These are phyloP conservation scores for Phylloboletellus chloephorus DNA, from an alignment of 1,284 basidiomycete genomes.

Conservation along the genomic window DNA sequence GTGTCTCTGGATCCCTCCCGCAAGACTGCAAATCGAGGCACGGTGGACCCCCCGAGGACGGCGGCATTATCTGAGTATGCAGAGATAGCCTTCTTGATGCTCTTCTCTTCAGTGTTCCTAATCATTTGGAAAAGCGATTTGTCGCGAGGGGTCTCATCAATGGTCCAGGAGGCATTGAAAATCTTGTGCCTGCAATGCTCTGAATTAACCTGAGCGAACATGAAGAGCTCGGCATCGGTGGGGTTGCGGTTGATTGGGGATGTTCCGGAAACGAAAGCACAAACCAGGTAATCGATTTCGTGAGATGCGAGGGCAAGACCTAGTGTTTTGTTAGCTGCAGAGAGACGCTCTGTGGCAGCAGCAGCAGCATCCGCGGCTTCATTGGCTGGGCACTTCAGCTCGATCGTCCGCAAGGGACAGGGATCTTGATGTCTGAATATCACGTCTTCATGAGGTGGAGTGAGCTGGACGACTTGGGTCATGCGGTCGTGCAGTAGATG, in stretches of 20 bases:
- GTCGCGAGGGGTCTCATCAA: constrained; percentile 68
- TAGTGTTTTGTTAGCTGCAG: constrained; percentile 75
- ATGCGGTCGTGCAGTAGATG: constrained; percentile 89
- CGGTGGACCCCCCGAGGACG: constrained; percentile 79
- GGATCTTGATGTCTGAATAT: constrained; percentile 74
- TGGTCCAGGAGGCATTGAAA: constrained; percentile 96
- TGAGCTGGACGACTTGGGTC: constrained; percentile 76
- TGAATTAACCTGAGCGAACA: constrained; percentile 99
- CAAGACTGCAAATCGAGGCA: constrained; percentile 77
- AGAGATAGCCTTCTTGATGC: constrained; percentile 78
- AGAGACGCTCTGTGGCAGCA: constrained; percentile 54
- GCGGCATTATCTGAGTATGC: constrained; percentile 99
- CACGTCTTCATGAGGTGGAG: constrained; percentile 52
- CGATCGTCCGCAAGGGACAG: constrained; percentile 67
- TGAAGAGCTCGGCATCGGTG: constrained; percentile 97
- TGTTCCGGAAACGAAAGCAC: constrained; percentile 75
- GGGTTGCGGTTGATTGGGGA: constrained; percentile 71
- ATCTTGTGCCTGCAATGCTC: constrained; percentile 99
- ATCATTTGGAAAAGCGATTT: constrained; percentile 96
- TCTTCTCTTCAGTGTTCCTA: constrained; percentile 87
- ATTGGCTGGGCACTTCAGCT: constrained; percentile 39
- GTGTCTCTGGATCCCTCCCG: constrained; percentile 25
- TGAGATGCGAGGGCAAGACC: constrained; percentile 88
- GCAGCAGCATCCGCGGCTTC: constrained; percentile 26
- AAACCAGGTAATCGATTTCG: constrained; percentile 91